phyloP scores from a whole-genome alignment of 1,284 basidiomycete species.

The Mycosarcoma maydis region DNA sequence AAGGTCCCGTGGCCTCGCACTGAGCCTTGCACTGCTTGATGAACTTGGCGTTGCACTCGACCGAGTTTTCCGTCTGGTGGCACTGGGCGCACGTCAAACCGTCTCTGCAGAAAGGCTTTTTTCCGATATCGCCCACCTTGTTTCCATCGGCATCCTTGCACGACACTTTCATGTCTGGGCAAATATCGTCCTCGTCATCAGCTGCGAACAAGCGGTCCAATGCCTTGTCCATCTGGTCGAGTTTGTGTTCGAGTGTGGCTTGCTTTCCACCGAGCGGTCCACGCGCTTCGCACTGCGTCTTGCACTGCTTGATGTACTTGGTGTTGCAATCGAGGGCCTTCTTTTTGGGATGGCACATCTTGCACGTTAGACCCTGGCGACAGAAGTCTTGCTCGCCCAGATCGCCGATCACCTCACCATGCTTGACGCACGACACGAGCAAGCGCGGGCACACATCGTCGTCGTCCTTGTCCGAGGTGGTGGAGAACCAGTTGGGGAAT shows the following conservation, averaged over 20 bases:
- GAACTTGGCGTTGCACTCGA: conserved; percentile 47
- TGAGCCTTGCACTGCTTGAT: conserved; percentile 39
- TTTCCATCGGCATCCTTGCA: conserved; percentile 45
- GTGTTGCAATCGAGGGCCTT: conserved; percentile 51
- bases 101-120: conserved; percentile 48
- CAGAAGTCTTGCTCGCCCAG: conserved; percentile 43
- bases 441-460: conserved; percentile 44
- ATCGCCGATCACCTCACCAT: conserved; percentile 46
- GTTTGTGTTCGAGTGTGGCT: neutral
- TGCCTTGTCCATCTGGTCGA: neutral
- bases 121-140: conserved; percentile 41
- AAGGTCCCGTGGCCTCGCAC: conserved; percentile 50
- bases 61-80: conserved; percentile 47
- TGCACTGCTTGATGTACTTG: conserved; percentile 41
- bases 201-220: neutral
- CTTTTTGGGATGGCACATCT: conserved; percentile 37
- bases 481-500: conserved; percentile 45
- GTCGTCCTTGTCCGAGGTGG: conserved; percentile 14
- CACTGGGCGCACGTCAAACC: conserved; percentile 42
- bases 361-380: conserved; percentile 29
- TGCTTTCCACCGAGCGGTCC: conserved; percentile 47
- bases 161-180: conserved; percentile 47
- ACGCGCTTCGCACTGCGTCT: conserved; percentile 32
- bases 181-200: conserved; percentile 47
- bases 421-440: conserved; percentile 35